Evolutionary conservation across 257 asterid species (phyloP).

Genomic region (Handroanthus guayacan): DNA sequence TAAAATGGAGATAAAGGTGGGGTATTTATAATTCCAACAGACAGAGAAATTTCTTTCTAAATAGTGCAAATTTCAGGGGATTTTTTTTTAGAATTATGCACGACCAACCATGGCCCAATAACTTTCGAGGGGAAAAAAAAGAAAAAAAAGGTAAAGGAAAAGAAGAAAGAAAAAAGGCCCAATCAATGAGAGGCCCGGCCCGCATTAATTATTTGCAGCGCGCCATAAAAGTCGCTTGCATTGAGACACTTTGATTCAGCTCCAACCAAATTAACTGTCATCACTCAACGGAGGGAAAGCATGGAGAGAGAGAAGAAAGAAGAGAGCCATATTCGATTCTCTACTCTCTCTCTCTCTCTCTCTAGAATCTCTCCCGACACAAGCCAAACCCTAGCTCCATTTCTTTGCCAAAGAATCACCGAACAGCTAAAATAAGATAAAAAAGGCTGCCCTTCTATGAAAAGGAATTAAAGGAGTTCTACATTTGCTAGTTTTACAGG

Average conservation of each 20-base stretch:
- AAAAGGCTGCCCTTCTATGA: neutral
- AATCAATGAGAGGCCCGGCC: slow-evolving; percentile 21
- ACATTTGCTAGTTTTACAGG: slow-evolving; percentile 21
- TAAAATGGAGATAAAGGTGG: no score
- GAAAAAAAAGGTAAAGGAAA: no score
- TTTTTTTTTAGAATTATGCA: no score
- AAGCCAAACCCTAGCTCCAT: slow-evolving; percentile 48
- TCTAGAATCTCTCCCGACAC: slow-evolving; percentile 57
- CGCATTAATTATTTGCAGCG: slow-evolving; percentile 21
- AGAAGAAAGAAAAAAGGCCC: neutral
- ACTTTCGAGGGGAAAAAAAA: no score
- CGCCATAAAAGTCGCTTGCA: slow-evolving; percentile 37
- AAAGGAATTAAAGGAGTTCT: neutral
- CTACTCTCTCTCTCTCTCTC: slow-evolving; percentile 38
- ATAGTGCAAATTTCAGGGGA: no score
- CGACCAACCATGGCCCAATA: no score
- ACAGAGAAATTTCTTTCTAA: no score
- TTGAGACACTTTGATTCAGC: slow-evolving; percentile 2
- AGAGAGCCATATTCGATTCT: slow-evolving; percentile 31
- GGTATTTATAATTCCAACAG: no score
- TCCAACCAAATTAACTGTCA: slow-evolving; percentile 39
- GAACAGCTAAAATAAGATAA: neutral
- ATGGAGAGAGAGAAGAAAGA: slow-evolving; percentile 18
- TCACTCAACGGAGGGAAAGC: slow-evolving; percentile 24
- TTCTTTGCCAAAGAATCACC: slow-evolving; percentile 44